Conservation (phyloP, 352 stramenopile genomes). For the Vaucheria bursata region DNA sequence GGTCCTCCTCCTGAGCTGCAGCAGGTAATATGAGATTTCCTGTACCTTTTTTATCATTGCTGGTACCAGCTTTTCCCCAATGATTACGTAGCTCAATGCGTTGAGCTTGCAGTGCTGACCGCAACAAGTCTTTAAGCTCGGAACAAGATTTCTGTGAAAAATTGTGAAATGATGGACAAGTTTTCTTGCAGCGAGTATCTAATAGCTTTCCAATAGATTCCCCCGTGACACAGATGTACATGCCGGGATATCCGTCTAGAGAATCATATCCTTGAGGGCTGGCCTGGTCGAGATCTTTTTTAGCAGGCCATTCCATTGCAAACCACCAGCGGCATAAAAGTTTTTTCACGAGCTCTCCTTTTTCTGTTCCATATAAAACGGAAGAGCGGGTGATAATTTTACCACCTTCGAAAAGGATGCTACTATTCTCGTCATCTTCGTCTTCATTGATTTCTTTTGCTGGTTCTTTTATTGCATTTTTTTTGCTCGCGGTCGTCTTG, state of each 20-base stretch:
- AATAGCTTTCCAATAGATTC: slow-evolving; percentile 31
- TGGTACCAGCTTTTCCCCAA: slow-evolving; percentile 19
- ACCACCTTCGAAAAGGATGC: too few relatives aligned
- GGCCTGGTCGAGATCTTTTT: slow-evolving; percentile 15
- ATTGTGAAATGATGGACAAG: slow-evolving; percentile 28
- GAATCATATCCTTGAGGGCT: slow-evolving; percentile 27
- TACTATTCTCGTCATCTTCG: too few relatives aligned
- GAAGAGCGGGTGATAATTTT: slow-evolving; percentile 34
- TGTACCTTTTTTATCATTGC: not conserved
- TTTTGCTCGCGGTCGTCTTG: too few relatives aligned
- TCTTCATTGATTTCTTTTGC: too few relatives aligned
- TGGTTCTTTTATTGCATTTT: too few relatives aligned
- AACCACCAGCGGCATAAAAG: slow-evolving; percentile 46
- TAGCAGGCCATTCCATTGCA: slow-evolving; percentile 39
- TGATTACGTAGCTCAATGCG: slow-evolving; percentile 28
- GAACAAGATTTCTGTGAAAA: slow-evolving; percentile 25
- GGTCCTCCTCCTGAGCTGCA: not conserved
- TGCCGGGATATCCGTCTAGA: slow-evolving; percentile 40
- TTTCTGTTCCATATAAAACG: slow-evolving; percentile 35
- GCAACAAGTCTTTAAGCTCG: slow-evolving; percentile 32
- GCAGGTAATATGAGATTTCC: not conserved
- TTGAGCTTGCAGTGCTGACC: slow-evolving; percentile 23
- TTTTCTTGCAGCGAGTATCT: slow-evolving; percentile 17
- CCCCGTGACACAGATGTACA: slow-evolving; percentile 41
- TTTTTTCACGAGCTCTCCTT: slow-evolving; percentile 41